Base-by-base conservation (phyloP, 148 eudicot species). In the Limonium bicolor region DNA sequence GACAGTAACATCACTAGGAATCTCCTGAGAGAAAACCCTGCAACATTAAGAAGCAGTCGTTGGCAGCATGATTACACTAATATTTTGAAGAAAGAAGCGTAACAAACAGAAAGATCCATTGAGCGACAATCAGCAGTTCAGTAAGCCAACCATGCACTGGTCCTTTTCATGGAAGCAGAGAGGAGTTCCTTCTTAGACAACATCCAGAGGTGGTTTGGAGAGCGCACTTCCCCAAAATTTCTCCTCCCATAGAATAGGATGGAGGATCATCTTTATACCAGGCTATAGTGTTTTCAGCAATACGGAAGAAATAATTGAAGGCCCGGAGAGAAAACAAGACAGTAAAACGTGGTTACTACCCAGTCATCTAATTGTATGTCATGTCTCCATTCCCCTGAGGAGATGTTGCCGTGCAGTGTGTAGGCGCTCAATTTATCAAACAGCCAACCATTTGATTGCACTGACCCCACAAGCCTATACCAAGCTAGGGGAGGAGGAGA, bases 1-100 rank as follows among this genome's bases (percentile, higher is more conserved):
- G 57, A 84, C 66, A 17, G 77, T 81, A 62, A 90, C 54, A 70
- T 90, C 99, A 59, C 93, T 80, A 0, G 87, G 82, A 51, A 90
- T 61, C 50, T 90, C 95, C 68, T 80, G 99, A 24, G 99, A 80
- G 57, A 69, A 66, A 53, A 84, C 78, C 97, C 95, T 90, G 93
- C 12, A 55, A 51, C 25, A 22, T 20, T 14, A 49, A 18, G 17
- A 27, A 18, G 27, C 20, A 35, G 2, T 25, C 21, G 16, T 31
- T 38, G 6, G 36, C 8, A 47, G 16, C 19, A 29, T 14, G 21
- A 24, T 19, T 20, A 4, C 22, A 23, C 10, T 11, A 20, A 22
- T 5, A 7, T 10, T 15, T 13, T 18, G 4, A n/a, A 27, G 23
- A 25, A 38, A 15, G 19, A 13, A 7, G 28, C 18, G 4, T 22